Evolutionary conservation across 768 basidiomycete genomes (phyloP).

Genomic region (Mycena albidolilacea): DNA sequence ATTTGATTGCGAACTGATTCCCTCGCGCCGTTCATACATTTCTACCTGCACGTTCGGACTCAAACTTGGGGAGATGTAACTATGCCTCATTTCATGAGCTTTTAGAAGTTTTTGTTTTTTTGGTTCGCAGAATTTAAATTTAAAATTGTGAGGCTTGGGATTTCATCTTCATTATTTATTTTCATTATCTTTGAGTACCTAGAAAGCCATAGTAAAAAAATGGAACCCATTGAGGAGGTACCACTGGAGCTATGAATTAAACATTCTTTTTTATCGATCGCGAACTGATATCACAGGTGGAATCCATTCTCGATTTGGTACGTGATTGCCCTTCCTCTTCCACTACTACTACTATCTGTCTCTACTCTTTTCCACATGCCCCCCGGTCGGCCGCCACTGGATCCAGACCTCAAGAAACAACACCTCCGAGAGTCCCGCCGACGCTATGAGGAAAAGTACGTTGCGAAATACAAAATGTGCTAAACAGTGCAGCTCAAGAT

Average conservation of each 20-base stretch:
- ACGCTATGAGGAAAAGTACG: neutral
- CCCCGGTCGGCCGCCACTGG: neutral
- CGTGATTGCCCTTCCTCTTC: neutral
- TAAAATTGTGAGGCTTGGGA: too few species aligned
- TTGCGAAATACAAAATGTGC: neutral
- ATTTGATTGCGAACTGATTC: neutral
- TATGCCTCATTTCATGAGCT: neutral
- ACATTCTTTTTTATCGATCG: neutral
- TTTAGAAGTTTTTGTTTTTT: neutral
- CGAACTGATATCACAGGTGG: constrained; percentile 3
- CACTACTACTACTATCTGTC: neutral
- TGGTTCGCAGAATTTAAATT: too few species aligned
- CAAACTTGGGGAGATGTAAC: neutral
- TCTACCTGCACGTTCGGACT: neutral
- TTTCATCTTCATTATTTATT: neutral
- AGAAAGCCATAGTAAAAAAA: neutral
- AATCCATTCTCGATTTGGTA: neutral
- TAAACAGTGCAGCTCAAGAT: neutral
- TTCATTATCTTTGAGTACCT: neutral
- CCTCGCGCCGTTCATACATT: neutral
- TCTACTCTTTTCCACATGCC: neutral
- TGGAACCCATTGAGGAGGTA: neutral
- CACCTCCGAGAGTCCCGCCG: neutral
- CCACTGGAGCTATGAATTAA: neutral
- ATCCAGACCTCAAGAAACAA: neutral